Evolutionary conservation across 2,329 filamentous ascomycete species (phyloP).

Genomic region (Tolypocladium ovalisporum): DNA sequence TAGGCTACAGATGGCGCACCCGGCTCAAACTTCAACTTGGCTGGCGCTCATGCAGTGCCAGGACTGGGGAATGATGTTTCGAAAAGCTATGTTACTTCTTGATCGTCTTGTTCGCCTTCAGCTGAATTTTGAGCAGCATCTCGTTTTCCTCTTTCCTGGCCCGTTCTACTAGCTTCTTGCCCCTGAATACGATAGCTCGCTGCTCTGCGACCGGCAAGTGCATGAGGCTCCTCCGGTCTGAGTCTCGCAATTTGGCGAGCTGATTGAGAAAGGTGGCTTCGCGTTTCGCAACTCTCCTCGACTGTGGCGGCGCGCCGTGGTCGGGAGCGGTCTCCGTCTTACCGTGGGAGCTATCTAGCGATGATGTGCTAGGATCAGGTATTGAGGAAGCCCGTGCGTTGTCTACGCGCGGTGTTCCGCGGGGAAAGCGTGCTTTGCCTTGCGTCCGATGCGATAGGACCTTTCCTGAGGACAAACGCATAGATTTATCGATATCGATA

Average conservation of each 20-base stretch:
- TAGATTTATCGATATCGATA: not conserved
- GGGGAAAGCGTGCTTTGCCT: not conserved
- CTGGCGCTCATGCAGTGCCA: too few species aligned
- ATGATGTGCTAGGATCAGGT: not conserved
- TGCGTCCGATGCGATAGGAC: not conserved
- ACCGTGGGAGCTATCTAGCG: not conserved
- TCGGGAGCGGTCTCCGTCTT: not conserved
- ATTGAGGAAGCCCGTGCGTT: too few species aligned
- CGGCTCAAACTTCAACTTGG: too few species aligned
- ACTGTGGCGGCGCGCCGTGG: not conserved
- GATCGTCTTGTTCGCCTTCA: not conserved
- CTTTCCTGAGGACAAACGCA: not conserved
- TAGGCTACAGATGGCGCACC: too few species aligned
- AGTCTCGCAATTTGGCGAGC: not conserved
- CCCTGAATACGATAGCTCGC: not conserved
- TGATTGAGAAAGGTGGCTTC: not conserved
- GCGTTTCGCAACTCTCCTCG: constrained; percentile 10
- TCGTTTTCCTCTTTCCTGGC: not conserved
- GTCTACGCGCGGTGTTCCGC: not conserved
- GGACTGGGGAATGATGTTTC: too few species aligned
- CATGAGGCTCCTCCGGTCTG: constrained; percentile 10
- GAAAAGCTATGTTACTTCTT: too few species aligned
- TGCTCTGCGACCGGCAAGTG: constrained; percentile 9
- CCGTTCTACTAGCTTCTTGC: not conserved
- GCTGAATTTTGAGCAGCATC: not conserved